Conservation (phyloP, 306 rosid species). For the Malus fusca region DNA sequence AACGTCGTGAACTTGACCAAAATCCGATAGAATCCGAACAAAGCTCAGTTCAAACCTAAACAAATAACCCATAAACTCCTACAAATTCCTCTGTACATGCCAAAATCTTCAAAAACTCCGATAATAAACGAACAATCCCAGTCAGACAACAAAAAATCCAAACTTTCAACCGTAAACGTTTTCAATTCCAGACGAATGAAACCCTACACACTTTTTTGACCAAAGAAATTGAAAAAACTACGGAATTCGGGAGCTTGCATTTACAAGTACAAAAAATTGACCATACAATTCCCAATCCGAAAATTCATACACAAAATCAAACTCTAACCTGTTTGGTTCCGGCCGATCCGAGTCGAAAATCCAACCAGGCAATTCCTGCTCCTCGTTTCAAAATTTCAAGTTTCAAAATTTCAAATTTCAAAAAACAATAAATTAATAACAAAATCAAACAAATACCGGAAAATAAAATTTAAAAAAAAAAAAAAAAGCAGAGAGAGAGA, state of each 20-base stretch:
- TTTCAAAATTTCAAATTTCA: not conserved
- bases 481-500: not conserved
- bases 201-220: not conserved
- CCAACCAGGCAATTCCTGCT: conserved; percentile 10
- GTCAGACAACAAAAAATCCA: not conserved
- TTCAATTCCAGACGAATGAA: not conserved
- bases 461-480: not conserved
- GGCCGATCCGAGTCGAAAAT: conserved; percentile 21
- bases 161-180: not conserved
- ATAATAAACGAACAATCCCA: not conserved
- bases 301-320: not conserved
- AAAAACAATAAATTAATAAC: not conserved
- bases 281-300: not conserved
- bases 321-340: conserved; percentile 9
- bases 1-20: not conserved
- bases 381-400: not conserved
- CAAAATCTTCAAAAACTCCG: not conserved
- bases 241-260: not conserved
- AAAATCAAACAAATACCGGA: not conserved
- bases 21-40: not conserved
- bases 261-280: not conserved
- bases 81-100: not conserved
- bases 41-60: not conserved
- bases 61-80: not conserved
- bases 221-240: not conserved